These are phyloP conservation scores for Hypoxylon lienhwacheense DNA, from an alignment of 495 filamentous ascomycete genomes.

Conservation along the genomic window DNA sequence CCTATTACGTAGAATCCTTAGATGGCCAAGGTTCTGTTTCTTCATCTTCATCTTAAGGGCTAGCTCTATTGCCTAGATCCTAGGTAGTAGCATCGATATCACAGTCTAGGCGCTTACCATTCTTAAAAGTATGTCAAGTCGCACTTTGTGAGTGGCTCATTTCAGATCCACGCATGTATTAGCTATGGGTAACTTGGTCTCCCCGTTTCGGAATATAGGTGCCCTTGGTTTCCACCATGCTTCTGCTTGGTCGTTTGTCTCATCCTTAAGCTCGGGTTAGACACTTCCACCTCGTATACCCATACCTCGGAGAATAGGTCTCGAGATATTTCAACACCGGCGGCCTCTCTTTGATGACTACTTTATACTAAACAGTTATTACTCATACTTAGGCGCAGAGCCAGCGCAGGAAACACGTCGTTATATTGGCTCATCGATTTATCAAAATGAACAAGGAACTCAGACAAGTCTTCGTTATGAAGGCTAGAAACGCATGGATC, in stretches of 20 bases:
- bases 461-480: too few relatives aligned
- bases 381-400: neutral
- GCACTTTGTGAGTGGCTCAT: too few relatives aligned
- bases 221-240: too few relatives aligned
- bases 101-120: too few relatives aligned
- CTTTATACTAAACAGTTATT: neutral
- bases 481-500: too few relatives aligned
- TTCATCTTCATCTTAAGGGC: slow-evolving; percentile 20
- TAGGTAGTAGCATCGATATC: neutral
- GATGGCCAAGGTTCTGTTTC: slow-evolving; percentile 25
- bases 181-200: too few relatives aligned
- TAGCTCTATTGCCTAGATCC: slow-evolving; percentile 19
- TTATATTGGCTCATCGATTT: too few relatives aligned
- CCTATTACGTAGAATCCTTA: slow-evolving; percentile 23
- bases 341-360: slow-evolving; percentile 12
- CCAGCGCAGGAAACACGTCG: too few relatives aligned
- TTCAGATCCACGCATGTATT: too few relatives aligned
- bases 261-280: slow-evolving; percentile 15
- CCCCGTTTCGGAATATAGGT: too few relatives aligned
- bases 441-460: too few relatives aligned
- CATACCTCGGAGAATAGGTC: neutral
- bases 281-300: slow-evolving; percentile 3
- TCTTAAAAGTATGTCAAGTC: too few relatives aligned
- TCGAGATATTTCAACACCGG: slow-evolving; percentile 3
- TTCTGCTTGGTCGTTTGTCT: slow-evolving; percentile 25